Evolutionary conservation across 306 rosid genomes (phyloP), one percentile per base, ranked within the genome.

Genomic region (Abrus pulchellus): DNA sequence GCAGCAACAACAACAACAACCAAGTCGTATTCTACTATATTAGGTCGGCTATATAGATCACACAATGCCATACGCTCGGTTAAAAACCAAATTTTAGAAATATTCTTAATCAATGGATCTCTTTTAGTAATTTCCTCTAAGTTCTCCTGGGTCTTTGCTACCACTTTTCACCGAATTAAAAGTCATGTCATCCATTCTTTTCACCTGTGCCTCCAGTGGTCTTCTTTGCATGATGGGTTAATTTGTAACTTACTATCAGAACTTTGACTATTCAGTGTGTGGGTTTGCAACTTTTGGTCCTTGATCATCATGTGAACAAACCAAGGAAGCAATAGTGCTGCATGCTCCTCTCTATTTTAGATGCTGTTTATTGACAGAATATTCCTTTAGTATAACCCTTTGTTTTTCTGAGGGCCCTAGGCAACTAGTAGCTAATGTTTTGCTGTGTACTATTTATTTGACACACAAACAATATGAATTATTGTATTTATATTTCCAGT

Each of bases 221-320:
- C 20, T 20, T 20, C 20, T 20, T 20, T 20, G 20, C 20, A 20
- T 20, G 20, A 20, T 20, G 20, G 20, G 20, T 0, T 20, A 20
- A 20, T 20, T 20, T 20, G 20, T 20, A 13, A 36, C 20, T 53
- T 65, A 33, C 48, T 59, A 72, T 56, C 45, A 33, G 55, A 72
- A 69, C 48, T 81, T 64, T 52, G 57, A 65, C 61, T 66, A 11
- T 83, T 9, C 3, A 14, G 8, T 71, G 43, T 13, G 45, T 54
- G 61, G 72, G 60, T 67, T 33, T 40, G 49, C 36, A 34, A 47
- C 41, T 74, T 83, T 40, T 45, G 41, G 56, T 40, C 62, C 66
- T 74, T 67, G 69, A 71, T 73, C 64, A 72, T 6, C 76, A 10
- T 84, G 60, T 68, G 11, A 57, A 41, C 62, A 74, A 74, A 64